A percentile compares a stretch with the other conserved stretches of the same genome.
Evolutionary conservation across 768 basidiomycete genomes (phyloP).

Genomic region (Termitomyces heimii): DNA sequence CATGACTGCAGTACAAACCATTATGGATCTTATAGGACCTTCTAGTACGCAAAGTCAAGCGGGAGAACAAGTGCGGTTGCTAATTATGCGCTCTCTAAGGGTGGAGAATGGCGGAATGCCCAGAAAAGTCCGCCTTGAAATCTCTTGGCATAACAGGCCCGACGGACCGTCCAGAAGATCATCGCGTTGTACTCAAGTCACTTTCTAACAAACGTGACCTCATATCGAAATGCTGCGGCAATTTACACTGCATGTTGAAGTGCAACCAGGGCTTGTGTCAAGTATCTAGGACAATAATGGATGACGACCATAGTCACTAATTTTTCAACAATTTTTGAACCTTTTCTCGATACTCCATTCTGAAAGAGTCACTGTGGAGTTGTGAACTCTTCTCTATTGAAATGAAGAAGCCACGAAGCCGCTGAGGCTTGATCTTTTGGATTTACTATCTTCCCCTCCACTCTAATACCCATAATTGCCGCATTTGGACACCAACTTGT

Average conservation of each 20-base stretch:
- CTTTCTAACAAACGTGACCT: neutral
- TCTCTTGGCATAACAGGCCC: slow-evolving; percentile 6
- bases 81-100: neutral
- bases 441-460: neutral
- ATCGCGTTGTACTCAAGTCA: neutral
- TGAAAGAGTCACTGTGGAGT: neutral
- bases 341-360: neutral
- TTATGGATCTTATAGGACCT: neutral
- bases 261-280: neutral
- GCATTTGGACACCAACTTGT: neutral
- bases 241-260: neutral
- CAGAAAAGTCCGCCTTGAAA: neutral
- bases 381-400: neutral
- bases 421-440: neutral
- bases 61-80: neutral
- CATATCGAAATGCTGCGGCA: neutral
- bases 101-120: neutral
- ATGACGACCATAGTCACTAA: neutral
- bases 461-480: neutral
- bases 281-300: neutral
- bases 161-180: slow-evolving; percentile 5
- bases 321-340: neutral
- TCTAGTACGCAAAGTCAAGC: neutral
- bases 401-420: neutral
- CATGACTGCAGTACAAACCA: neutral